Conservation (phyloP, 1,139 yeast genomes). For the Groenewaldozyma sp. region DNA sequence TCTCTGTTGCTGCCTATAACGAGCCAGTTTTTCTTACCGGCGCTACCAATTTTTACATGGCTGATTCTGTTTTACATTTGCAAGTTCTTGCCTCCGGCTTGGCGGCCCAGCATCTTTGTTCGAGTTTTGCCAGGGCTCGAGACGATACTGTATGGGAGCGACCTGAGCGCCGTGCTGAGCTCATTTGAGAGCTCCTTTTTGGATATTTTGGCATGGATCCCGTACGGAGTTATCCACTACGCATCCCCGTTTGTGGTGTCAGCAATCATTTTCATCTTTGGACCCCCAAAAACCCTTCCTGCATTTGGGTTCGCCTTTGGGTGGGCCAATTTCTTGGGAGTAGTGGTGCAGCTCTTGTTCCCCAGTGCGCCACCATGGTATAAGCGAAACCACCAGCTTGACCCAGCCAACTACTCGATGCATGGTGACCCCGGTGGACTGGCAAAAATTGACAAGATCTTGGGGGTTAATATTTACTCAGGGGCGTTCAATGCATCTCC, state of each 20-base stretch:
- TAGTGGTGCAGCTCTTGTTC: conserved; percentile 65
- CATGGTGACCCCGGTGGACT: conserved; percentile 95
- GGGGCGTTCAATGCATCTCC: conserved; percentile 80
- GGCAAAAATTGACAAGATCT: conserved; percentile 71
- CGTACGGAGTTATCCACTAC: conserved; percentile 88
- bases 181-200: conserved; percentile 56
- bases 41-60: conserved; percentile 85
- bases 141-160: conserved; percentile 89
- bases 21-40: conserved; percentile 77
- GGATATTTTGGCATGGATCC: conserved; percentile 90
- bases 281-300: conserved; percentile 83
- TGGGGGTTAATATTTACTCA: conserved; percentile 83
- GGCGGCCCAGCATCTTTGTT: conserved; percentile 87
- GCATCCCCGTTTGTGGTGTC: conserved; percentile 87
- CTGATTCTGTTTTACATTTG: conserved; percentile 74
- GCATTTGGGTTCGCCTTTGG: conserved; percentile 94
- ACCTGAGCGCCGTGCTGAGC: conserved; percentile 78
- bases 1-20: conserved; percentile 61
- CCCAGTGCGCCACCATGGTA: conserved; percentile 99
- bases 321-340: conserved; percentile 89
- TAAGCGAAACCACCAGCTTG: conserved; percentile 71
- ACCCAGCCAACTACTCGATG: conserved; percentile 89
- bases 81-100: conserved; percentile 61
- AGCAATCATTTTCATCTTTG: conserved; percentile 68
- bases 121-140: conserved; percentile 90